These are phyloP conservation scores for Colletotrichum godetiae DNA, from an alignment of 2,329 filamentous ascomycete genomes.

Conservation along the genomic window DNA sequence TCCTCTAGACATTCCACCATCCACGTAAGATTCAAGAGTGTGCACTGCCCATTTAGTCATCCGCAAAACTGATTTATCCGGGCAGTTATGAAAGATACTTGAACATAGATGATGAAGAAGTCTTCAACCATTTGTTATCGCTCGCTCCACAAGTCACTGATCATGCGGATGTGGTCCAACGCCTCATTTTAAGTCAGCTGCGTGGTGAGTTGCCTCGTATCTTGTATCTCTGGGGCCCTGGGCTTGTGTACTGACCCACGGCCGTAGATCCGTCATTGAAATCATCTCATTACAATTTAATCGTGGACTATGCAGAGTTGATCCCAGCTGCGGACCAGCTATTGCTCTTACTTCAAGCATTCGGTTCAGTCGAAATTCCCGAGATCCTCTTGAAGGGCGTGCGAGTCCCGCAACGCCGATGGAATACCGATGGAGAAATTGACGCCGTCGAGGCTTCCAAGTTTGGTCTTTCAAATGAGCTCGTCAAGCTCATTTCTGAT, in stretches of 20 bases:
- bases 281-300: slow-evolving; percentile 40
- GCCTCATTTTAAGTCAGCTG: slow-evolving; percentile 36
- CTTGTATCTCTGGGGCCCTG: accelerated
- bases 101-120: slow-evolving; percentile 46
- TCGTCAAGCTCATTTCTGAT: slow-evolving; percentile 37
- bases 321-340: slow-evolving; percentile 41
- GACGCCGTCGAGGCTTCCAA: slow-evolving; percentile 36
- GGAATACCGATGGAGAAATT: slow-evolving; percentile 42
- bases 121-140: slow-evolving; percentile 42
- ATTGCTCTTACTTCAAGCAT: slow-evolving; percentile 39
- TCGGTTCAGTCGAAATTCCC: slow-evolving; percentile 38
- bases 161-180: slow-evolving; percentile 39
- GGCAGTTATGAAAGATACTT: slow-evolving; percentile 47
- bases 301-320: slow-evolving; percentile 41
- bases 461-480: slow-evolving; percentile 39
- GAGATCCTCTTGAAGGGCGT: slow-evolving; percentile 39
- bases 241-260: neutral
- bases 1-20: slow-evolving; percentile 44
- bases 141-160: slow-evolving; percentile 35
- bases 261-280: neutral
- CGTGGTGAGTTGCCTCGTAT: neutral
- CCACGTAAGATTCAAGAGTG: slow-evolving; percentile 47
- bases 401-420: slow-evolving; percentile 38
- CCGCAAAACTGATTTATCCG: neutral
- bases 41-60: neutral